These are phyloP conservation scores for Geotrichum europaeum DNA, from an alignment of 1,139 yeast genomes.

Conservation along the genomic window DNA sequence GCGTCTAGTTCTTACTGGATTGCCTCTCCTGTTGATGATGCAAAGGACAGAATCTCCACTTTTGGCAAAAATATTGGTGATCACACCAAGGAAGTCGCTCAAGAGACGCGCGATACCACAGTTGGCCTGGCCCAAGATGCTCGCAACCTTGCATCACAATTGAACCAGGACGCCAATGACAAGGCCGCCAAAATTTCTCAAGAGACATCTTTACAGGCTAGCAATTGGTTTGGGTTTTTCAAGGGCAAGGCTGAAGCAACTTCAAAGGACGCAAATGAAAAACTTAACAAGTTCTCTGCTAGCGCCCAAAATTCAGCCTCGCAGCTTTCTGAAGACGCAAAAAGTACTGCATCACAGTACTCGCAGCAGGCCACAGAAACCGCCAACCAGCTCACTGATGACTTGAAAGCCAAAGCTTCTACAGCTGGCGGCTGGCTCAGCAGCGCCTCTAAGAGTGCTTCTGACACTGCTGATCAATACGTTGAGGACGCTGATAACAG, in stretches of 20 bases:
- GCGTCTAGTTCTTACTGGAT: slow-evolving; percentile 4
- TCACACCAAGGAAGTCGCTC: not conserved
- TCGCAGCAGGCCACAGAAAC: not conserved
- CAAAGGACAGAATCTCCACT: slow-evolving; percentile 1
- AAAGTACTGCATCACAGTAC: not conserved
- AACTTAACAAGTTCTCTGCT: not conserved
- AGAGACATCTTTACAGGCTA: slow-evolving; percentile 3
- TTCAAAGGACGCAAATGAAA: not conserved
- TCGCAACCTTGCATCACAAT: not conserved
- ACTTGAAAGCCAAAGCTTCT: not conserved
- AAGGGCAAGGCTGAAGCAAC: not conserved
- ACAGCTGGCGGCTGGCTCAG: not conserved
- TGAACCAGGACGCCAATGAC: not conserved
- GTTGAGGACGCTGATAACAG: slow-evolving; percentile 21
- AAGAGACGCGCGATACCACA: not conserved
- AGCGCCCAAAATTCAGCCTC: not conserved
- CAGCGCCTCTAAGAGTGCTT: not conserved
- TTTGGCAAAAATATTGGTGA: slow-evolving; percentile 2
- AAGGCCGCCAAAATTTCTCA: not conserved
- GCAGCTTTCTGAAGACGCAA: not conserved
- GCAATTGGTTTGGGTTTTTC: not conserved
- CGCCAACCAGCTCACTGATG: not conserved
- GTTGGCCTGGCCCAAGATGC: slow-evolving; percentile 2
- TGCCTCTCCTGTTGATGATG: slow-evolving; percentile 8
- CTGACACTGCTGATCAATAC: slow-evolving; percentile 15